phyloP scores from a whole-genome alignment of 108 stramenopile species.

The Chaetoceros tenuissimus region DNA sequence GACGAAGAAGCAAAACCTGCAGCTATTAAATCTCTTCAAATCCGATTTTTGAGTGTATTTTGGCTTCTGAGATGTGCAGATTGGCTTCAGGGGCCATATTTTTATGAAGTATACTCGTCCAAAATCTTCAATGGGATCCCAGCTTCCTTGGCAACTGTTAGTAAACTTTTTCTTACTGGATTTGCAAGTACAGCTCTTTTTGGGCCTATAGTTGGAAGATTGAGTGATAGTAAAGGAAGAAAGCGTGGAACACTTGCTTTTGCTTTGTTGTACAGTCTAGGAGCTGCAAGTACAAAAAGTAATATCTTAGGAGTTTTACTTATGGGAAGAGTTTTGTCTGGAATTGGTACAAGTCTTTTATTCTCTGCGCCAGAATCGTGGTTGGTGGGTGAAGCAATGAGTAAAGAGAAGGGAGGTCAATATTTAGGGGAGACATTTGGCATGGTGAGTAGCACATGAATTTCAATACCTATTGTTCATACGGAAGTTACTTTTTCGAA shows the following conservation, averaged over 20 bases:
- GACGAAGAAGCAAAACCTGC: slow-evolving; percentile 14
- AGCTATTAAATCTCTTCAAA: slow-evolving; percentile 48
- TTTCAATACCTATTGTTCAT: not conserved
- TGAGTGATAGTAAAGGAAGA: slow-evolving; percentile 77
- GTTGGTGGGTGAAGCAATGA: slow-evolving; percentile 86
- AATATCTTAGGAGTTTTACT: slow-evolving; percentile 63
- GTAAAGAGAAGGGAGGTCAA: slow-evolving; percentile 37
- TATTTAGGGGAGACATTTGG: slow-evolving; percentile 89
- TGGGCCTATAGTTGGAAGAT: slow-evolving; percentile 78
- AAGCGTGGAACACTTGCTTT: slow-evolving; percentile 84
- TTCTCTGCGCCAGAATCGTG: slow-evolving; percentile 92
- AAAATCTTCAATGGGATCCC: slow-evolving; percentile 67
- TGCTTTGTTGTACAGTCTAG: slow-evolving; percentile 64
- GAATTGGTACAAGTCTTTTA: slow-evolving; percentile 84
- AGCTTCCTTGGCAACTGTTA: slow-evolving; percentile 54
- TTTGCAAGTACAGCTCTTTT: slow-evolving; percentile 89
- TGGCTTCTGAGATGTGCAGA: slow-evolving; percentile 90
- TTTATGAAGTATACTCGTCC: slow-evolving; percentile 94
- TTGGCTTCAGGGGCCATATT: slow-evolving; percentile 99
- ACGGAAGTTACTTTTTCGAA: slow-evolving; percentile 8
- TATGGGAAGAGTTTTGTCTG: slow-evolving; percentile 77
- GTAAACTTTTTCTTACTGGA: slow-evolving; percentile 85
- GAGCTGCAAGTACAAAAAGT: slow-evolving; percentile 74
- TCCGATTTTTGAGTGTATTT: slow-evolving; percentile 87
- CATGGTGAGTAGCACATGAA: slow-evolving; percentile 38